Percentiles rank a stretch among this genome's conserved stretches.
These are phyloP conservation scores for Yarrowia sp. DNA, from an alignment of 805 yeast genomes.

Conservation along the genomic window DNA sequence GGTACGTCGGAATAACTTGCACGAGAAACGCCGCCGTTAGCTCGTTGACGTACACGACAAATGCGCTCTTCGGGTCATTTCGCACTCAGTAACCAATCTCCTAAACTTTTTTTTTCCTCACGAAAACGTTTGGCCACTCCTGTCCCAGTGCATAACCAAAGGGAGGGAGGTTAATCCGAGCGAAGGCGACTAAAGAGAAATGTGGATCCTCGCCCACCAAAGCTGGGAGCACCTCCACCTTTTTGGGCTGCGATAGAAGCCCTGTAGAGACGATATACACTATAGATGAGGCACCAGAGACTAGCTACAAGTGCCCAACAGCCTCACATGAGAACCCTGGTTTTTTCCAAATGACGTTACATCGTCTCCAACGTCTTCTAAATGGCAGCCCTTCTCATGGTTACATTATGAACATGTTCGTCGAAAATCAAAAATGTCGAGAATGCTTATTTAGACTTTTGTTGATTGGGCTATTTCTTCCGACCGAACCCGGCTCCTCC, in stretches of 20 bases:
- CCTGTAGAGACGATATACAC: background rate
- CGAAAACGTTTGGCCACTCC: constrained; percentile 1
- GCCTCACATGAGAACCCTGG: background rate
- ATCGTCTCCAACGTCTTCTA: background rate
- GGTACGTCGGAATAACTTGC: background rate
- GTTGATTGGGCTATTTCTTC: constrained; percentile 12
- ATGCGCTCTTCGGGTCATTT: constrained; percentile 9
- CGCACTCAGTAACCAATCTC: background rate
- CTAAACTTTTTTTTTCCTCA: background rate
- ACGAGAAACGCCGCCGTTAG: background rate
- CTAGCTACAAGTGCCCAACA: no score
- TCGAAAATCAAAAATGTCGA: background rate
- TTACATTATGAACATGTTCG: background rate
- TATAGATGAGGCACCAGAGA: background rate
- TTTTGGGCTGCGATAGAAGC: no score
- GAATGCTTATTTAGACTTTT: background rate
- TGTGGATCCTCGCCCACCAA: constrained; percentile 10
- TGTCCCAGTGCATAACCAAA: background rate
- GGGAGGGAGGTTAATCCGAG: constrained; percentile 3
- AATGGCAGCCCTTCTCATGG: background rate
- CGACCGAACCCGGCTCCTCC: constrained; percentile 4
- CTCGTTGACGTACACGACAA: background rate
- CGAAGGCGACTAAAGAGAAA: background rate
- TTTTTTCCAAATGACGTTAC: background rate
- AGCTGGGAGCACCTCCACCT: background rate